Base-by-base conservation (phyloP, 2,329 filamentous ascomycete species). In the Mycocentrospora acerina region DNA sequence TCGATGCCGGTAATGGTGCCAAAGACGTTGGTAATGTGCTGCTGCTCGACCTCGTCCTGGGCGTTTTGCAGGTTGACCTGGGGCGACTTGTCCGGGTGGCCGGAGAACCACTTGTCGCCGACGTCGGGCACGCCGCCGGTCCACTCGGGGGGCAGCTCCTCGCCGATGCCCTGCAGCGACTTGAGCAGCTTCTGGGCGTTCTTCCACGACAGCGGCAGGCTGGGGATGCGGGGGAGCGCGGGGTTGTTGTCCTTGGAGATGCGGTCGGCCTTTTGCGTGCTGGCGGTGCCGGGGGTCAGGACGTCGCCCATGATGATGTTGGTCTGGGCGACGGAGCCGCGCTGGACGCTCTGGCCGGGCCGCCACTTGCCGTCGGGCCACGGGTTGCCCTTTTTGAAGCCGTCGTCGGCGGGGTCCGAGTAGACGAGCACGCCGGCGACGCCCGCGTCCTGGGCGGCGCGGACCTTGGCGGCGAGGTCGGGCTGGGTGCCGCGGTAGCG, bases 21-120 rank as follows among this genome's bases (percentile, higher is more conserved):
- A 57, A 95, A 82, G 1, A 97, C 82, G 59, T 98, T 98, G 79
- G 88, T 95, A 45, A 98, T 93, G 5, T 84, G 81, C 65, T 95
- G 88, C 60, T 86, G 77, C 41, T 86, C 79, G 10, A 82, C 78
- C 62, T 95, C 90, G 53, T 95, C 90, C 62, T 95, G 90, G 43
- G 89, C 71, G 64, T 97, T 97, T 67, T 84, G 81, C 16, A 98
- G 75, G 35, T 86, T 84, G 32, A 98, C 86, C 16, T 82, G 76
- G 1, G 90, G 90, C 3, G 88, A 88, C 1, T 78, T 79, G 2
- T 60, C 48, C 3, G 73, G 66, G 59, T 90, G 81, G 22, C 93
- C 93, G 3, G 89, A 88, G 83, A 86, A 95, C 85, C 89, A 96
- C 57, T 87, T 79, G 22, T 74, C 74, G 17, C 55, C 57, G 4